Conservation (phyloP, 1,139 yeast genomes). For the Saccharomyces pastorianus region DNA sequence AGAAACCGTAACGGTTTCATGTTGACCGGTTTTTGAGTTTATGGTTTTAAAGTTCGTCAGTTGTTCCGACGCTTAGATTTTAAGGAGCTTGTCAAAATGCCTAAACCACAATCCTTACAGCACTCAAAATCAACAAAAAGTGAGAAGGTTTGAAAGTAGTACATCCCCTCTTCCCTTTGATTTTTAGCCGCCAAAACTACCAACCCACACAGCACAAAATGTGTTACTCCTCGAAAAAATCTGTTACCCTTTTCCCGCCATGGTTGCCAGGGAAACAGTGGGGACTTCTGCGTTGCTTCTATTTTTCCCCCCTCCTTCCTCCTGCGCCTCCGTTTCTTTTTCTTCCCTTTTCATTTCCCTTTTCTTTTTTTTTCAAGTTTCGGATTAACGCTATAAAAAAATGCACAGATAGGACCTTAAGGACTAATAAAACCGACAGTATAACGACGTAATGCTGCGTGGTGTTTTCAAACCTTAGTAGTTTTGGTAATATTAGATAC, state of each 20-base stretch:
- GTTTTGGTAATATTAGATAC: not conserved
- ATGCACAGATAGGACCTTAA: not conserved
- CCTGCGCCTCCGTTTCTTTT: not conserved
- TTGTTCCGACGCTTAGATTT: not conserved
- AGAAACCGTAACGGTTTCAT: not conserved
- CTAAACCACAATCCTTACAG: not conserved
- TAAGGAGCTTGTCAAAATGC: not conserved
- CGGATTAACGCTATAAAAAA: not conserved
- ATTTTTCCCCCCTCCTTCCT: not conserved
- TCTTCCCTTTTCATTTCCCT: not conserved
- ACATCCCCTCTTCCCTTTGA: not conserved
- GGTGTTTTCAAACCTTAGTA: not conserved
- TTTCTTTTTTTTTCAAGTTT: not conserved
- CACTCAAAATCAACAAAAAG: not conserved
- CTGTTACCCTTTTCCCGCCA: not conserved
- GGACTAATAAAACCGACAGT: not conserved
- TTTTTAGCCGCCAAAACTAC: not conserved
- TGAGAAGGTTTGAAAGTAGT: not conserved
- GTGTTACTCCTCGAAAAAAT: not conserved
- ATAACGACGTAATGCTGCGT: not conserved
- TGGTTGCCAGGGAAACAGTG: not conserved
- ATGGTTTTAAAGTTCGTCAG: not conserved
- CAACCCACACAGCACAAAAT: not conserved
- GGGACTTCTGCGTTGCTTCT: not conserved
- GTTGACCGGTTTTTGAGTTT: not conserved